phyloP scores from a whole-genome alignment of 768 basidiomycete genomes.

The Mycena vulgaris region DNA sequence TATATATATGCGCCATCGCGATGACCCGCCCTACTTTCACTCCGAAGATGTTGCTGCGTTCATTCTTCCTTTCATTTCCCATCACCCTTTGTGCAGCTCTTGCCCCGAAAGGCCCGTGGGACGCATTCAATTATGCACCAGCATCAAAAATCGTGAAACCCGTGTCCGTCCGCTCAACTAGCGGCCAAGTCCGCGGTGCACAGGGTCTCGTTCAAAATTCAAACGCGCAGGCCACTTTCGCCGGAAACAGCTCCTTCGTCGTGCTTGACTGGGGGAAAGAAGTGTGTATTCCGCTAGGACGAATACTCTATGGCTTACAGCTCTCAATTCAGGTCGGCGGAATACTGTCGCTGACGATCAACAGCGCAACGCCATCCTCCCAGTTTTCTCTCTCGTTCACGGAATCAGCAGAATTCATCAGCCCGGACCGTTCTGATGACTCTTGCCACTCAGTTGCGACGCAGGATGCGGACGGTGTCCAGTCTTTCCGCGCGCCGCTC shows the following conservation, averaged over 20 bases:
- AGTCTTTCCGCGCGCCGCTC: conserved; percentile 49
- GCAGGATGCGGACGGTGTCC: conserved; percentile 53
- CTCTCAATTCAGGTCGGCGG: conserved; percentile 48
- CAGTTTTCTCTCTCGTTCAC: conserved; percentile 65
- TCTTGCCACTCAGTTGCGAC: conserved; percentile 47
- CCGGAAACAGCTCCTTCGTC: conserved; percentile 51
- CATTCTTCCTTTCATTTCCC: background rate
- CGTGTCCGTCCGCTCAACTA: conserved; percentile 42
- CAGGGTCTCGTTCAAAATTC: conserved; percentile 44
- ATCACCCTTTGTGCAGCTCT: conserved; percentile 31
- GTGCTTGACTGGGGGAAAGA: conserved; percentile 59
- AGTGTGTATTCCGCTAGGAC: conserved; percentile 37
- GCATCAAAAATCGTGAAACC: conserved; percentile 50
- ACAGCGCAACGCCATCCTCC: conserved; percentile 46
- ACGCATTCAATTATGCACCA: conserved; percentile 60
- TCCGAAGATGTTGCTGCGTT: background rate
- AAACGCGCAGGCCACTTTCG: conserved; percentile 45
- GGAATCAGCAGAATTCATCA: conserved; percentile 65
- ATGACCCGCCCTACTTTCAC: background rate
- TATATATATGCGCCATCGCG: background rate
- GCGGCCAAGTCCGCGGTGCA: conserved; percentile 47
- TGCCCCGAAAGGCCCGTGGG: conserved; percentile 61
- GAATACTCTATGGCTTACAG: background rate
- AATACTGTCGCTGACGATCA: conserved; percentile 48
- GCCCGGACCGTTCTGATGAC: conserved; percentile 59